Evolutionary conservation across 306 rosid species (phyloP).

Genomic region (Coriaria nepalensis): DNA sequence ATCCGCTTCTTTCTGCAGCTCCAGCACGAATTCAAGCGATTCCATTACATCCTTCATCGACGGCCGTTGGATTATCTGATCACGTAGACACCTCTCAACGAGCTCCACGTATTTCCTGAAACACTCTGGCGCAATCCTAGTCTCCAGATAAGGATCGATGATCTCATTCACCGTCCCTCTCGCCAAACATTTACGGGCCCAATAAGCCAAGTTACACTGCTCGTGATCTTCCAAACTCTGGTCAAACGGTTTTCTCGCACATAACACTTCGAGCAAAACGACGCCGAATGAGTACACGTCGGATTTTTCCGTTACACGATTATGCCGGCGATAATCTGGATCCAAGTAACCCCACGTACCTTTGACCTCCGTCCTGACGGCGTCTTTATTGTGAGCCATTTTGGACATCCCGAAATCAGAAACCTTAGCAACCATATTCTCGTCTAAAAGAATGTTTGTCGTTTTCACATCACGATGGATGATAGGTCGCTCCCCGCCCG

Average conservation of each 20-base stretch:
- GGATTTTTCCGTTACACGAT: conserved; percentile 5
- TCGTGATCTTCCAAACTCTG: background rate
- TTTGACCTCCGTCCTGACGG: conserved; percentile 19
- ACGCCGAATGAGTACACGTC: conserved; percentile 22
- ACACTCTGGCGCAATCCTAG: background rate
- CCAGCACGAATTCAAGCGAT: too few relatives aligned
- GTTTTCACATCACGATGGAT: conserved; percentile 49
- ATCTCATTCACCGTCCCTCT: background rate
- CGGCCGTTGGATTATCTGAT: background rate
- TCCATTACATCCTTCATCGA: too few relatives aligned
- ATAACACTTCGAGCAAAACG: conserved; percentile 13
- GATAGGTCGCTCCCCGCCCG: conserved; percentile 19
- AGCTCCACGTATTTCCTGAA: background rate
- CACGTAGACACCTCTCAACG: background rate
- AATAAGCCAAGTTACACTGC: conserved; percentile 1
- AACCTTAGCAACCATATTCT: conserved; percentile 27
- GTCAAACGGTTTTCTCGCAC: conserved; percentile 8
- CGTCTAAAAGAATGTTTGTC: conserved; percentile 38
- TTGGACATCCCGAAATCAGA: conserved; percentile 47
- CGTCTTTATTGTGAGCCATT: conserved; percentile 6
- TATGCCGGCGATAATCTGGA: conserved; percentile 16
- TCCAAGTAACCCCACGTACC: conserved; percentile 17
- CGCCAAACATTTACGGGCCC: conserved; percentile 6
- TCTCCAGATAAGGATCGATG: background rate
- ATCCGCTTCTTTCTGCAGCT: too few relatives aligned